Evolutionary conservation across 768 basidiomycete genomes (phyloP).

Genomic region (Tulasnella sp.): DNA sequence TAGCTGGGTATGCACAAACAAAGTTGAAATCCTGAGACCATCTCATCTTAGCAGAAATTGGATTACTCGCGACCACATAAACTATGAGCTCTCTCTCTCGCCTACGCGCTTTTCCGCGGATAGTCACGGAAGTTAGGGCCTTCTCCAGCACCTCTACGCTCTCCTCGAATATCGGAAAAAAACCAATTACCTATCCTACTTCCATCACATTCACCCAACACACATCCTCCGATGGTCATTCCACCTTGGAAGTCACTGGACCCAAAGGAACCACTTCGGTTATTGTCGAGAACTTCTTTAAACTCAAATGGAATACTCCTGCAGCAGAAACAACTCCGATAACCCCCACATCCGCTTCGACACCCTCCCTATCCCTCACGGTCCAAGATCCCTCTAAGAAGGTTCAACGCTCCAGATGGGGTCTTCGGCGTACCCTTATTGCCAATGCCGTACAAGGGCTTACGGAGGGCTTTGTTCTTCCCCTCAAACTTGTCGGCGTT

Average conservation of each 20-base stretch:
- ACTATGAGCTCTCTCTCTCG: too few species aligned
- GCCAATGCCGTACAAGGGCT: conserved; percentile 84
- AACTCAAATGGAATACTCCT: conserved; percentile 1
- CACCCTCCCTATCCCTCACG: conserved; percentile 28
- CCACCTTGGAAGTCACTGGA: conserved; percentile 44
- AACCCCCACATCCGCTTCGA: neutral
- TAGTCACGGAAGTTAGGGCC: neutral
- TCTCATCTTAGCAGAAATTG: too few species aligned
- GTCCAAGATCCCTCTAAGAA: conserved; percentile 56
- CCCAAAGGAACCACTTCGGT: conserved; percentile 45
- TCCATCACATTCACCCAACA: conserved; percentile 35
- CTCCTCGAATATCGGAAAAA: conserved; percentile 39
- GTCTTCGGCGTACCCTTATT: conserved; percentile 84
- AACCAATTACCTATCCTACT: conserved; percentile 42
- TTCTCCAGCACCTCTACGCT: neutral
- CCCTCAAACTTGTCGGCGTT: conserved; percentile 86
- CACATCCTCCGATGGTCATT: conserved; percentile 21
- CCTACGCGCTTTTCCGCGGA: too few species aligned
- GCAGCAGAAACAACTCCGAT: neutral
- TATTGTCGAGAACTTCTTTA: conserved; percentile 17
- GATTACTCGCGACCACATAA: too few species aligned
- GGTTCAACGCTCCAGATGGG: conserved; percentile 86
- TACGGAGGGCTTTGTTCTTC: conserved; percentile 74
- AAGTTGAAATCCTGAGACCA: too few species aligned
- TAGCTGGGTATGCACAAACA: too few species aligned